A percentile compares a stretch with the other conserved stretches of the same genome.
Conservation (phyloP, 768 basidiomycete species). For the Coprinellus micaceus region DNA sequence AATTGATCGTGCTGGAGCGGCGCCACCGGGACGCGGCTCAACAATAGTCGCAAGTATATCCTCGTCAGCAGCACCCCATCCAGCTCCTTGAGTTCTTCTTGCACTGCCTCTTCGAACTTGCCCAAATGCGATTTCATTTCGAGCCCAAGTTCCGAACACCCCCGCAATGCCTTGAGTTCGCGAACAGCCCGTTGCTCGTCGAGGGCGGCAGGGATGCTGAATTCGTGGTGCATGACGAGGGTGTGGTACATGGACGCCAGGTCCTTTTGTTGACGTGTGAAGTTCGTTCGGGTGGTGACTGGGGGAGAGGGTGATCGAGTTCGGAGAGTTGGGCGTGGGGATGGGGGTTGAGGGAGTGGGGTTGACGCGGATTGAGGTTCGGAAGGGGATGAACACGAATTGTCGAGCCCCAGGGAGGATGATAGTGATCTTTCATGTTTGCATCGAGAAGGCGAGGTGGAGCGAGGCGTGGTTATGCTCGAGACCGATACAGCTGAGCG, state of each 20-base stretch:
- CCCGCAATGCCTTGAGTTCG: no score
- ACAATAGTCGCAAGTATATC: not conserved
- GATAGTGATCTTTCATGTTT: no score
- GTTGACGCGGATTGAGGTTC: not conserved
- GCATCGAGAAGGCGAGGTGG: not conserved
- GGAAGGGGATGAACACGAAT: not conserved
- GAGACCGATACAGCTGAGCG: not conserved
- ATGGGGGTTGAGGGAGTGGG: not conserved
- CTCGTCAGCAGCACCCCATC: not conserved
- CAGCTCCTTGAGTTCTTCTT: not conserved
- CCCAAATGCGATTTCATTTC: no score
- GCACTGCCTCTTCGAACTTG: no score
- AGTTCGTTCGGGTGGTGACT: not conserved
- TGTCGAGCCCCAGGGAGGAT: not conserved
- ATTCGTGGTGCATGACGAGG: not conserved
- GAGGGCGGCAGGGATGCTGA: not conserved
- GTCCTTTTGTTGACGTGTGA: not conserved
- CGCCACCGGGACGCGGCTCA: not conserved
- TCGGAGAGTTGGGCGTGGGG: not conserved
- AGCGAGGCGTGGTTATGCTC: not conserved
- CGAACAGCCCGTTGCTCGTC: not conserved
- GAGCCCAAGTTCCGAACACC: no score
- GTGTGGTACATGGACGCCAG: constrained; percentile 2
- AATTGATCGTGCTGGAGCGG: not conserved
- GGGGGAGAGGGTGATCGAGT: not conserved